These are phyloP conservation scores for Bipolaris cookei DNA, from an alignment of 2,329 filamentous ascomycete genomes.

Conservation along the genomic window DNA sequence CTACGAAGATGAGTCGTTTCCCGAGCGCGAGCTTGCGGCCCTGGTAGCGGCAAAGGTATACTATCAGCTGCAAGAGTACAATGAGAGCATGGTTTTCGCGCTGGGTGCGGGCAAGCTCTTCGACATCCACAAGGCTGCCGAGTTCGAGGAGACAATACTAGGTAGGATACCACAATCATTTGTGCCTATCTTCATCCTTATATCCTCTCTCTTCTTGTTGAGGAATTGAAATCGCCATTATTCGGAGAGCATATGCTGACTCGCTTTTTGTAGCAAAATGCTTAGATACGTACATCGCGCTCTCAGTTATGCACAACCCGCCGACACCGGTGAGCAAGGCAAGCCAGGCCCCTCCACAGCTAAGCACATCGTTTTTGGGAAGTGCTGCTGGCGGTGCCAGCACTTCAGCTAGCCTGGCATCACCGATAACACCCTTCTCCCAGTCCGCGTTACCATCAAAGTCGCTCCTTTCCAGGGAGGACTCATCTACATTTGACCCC, in stretches of 20 bases:
- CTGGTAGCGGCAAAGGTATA: constrained; percentile 97
- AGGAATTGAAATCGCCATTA: neutral
- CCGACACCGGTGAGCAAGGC: constrained; percentile 57
- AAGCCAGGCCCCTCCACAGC: constrained; percentile 65
- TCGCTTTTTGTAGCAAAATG: constrained; percentile 71
- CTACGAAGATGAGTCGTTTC: constrained; percentile 95
- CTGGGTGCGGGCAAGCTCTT: constrained; percentile 94
- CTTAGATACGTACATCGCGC: constrained; percentile 93
- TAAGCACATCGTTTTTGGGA: constrained; percentile 79
- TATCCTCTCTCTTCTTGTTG: neutral
- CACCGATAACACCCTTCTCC: constrained; percentile 92
- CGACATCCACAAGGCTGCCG: constrained; percentile 85
- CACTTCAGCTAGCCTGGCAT: constrained; percentile 72
- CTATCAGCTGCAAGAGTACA: constrained; percentile 98
- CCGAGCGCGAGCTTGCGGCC: constrained; percentile 90
- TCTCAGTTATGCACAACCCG: constrained; percentile 67
- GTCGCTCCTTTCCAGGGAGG: constrained; percentile 86
- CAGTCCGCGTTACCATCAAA: constrained; percentile 93
- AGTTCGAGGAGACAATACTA: constrained; percentile 99
- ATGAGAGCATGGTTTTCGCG: constrained; percentile 98
- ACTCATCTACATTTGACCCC: constrained; percentile 67
- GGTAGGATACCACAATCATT: constrained; percentile 56
- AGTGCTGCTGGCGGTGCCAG: constrained; percentile 69
- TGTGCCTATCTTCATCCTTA: neutral
- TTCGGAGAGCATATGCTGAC: constrained; percentile 19